Percentiles rank a stretch among this genome's conserved stretches.
phyloP scores from a whole-genome alignment of 2,329 filamentous ascomycete genomes.

The Calcarisporium arbuscula region DNA sequence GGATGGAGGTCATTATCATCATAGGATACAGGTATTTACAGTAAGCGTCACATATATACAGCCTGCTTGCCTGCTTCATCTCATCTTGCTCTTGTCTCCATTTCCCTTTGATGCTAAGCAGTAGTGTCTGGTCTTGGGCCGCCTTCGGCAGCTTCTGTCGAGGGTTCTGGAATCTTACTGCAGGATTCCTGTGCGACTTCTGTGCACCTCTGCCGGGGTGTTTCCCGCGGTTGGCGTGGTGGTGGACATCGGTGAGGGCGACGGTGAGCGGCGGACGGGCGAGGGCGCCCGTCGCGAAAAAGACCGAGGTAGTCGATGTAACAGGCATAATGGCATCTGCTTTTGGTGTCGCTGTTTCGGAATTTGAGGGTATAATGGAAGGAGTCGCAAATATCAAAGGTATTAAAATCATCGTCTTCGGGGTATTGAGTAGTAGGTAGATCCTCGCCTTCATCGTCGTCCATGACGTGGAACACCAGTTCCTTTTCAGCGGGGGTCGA shows the following conservation, averaged over 20 bases:
- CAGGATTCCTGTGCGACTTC: slow-evolving; percentile 40
- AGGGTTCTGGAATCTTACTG: slow-evolving; percentile 43
- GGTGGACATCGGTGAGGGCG: slow-evolving; percentile 26
- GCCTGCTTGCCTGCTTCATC: slow-evolving; percentile 22
- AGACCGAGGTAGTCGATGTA: slow-evolving; percentile 34
- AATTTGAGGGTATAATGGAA: slow-evolving; percentile 31
- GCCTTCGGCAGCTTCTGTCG: slow-evolving; percentile 33
- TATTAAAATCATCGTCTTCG: slow-evolving; percentile 27
- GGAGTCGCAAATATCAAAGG: slow-evolving; percentile 21
- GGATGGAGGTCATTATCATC: slow-evolving; percentile 24
- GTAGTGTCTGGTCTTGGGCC: too few species aligned
- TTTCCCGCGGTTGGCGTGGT: slow-evolving; percentile 17
- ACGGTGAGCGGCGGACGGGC: slow-evolving; percentile 20
- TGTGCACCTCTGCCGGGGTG: slow-evolving; percentile 25
- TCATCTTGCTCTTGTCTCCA: slow-evolving; percentile 35
- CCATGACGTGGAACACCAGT: slow-evolving; percentile 23
- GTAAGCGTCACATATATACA: slow-evolving; percentile 34
- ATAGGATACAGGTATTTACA: slow-evolving; percentile 33
- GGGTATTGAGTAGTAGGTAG: slow-evolving; percentile 33
- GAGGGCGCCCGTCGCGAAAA: slow-evolving; percentile 25
- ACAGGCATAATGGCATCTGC: slow-evolving; percentile 26
- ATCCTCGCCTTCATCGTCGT: slow-evolving; percentile 30
- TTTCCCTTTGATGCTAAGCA: too few species aligned
- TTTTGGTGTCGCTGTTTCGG: slow-evolving; percentile 38
- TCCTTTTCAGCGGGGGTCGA: slow-evolving; percentile 21